Evolutionary conservation across 257 asterid genomes (phyloP).

Genomic region (Ocimum tenuiflorum): DNA sequence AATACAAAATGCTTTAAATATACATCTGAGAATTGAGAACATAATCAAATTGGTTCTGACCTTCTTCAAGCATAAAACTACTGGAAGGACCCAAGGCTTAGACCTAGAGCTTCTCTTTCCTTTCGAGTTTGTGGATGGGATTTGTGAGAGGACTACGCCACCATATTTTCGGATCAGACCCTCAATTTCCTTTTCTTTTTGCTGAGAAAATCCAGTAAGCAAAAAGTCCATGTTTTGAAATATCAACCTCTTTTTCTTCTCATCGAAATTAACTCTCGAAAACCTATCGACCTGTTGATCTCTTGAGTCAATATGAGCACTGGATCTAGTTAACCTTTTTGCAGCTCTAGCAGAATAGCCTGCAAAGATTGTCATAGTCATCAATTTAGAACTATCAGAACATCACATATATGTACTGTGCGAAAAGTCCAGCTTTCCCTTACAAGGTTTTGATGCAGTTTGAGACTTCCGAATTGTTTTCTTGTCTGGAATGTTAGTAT

Average conservation of each 20-base stretch:
- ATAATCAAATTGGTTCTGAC: slow-evolving; percentile 29
- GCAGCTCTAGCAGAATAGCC: slow-evolving; percentile 38
- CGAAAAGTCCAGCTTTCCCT: slow-evolving; percentile 26
- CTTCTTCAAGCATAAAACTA: slow-evolving; percentile 65
- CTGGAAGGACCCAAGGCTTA: slow-evolving; percentile 42
- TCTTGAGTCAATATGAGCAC: slow-evolving; percentile 33
- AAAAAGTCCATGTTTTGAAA: slow-evolving; percentile 65
- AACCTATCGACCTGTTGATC: slow-evolving; percentile 31
- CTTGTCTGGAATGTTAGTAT: slow-evolving; percentile 24
- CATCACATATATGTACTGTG: background rate
- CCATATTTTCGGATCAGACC: slow-evolving; percentile 55
- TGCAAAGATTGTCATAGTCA: slow-evolving; percentile 29
- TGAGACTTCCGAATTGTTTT: slow-evolving; percentile 31
- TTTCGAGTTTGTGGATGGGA: slow-evolving; percentile 41
- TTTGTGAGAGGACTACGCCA: slow-evolving; percentile 59
- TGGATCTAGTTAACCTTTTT: slow-evolving; percentile 31
- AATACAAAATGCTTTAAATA: background rate
- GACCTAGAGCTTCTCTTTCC: slow-evolving; percentile 42
- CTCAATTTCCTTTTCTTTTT: slow-evolving; percentile 58
- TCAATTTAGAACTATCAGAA: slow-evolving; percentile 15
- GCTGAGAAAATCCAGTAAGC: slow-evolving; percentile 62
- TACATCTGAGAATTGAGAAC: slow-evolving; percentile 6
- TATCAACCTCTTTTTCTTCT: slow-evolving; percentile 43
- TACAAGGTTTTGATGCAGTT: slow-evolving; percentile 34
- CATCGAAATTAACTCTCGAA: slow-evolving; percentile 20